Base-by-base conservation (phyloP, 1,284 basidiomycete species). In the Tilletia indica region DNA sequence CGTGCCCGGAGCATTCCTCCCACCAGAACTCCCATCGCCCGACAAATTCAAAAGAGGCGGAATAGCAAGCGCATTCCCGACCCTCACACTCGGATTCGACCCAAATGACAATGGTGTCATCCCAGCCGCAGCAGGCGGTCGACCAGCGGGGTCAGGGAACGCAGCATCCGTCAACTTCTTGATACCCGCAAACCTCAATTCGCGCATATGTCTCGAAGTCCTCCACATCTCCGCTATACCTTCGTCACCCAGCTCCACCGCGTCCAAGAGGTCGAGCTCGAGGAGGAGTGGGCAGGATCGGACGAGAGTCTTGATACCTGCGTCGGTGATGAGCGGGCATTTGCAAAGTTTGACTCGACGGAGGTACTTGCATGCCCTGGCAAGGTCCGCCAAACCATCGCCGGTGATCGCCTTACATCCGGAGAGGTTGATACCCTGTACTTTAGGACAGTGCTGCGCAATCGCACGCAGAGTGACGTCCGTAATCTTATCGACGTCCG, bases 371-470 rank as follows among this genome's bases (percentile, higher is more conserved):
- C 92, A 94, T 70, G 89, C 87, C 72, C 88, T 88, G n/a, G 93
- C 91, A 64, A 99, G 88, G 19, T 89, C 88, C 45, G 90, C 89
- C 73, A 99, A 87, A 14, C 94, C 88, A n/a, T 85, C 85, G 79
- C 96, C 92, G 0, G 94, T 94, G 72, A 98, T 85, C 47, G 88
- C 87, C 71, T 90, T 89, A 87, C 97, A 99, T 6, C 91, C 91
- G 34, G 90, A 89, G 58, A 99, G 86, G 84, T 98, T 99, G 84
- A 98, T 90, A 49, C 96, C 97, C 83, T 98, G 97, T 16, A 98
- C 85, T 72, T 90, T 90, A 74, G 87, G 89, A 68, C 93, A 92
- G 42, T 89, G 88, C 9, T 71, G 61, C 3, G 80, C 81, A 11
- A 84, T 74, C 1, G 75, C 76, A 42, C 75, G 47, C 8, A 84